Base-by-base conservation (phyloP, 371 early-diverging fungal species). In the Mucor ambiguus region DNA sequence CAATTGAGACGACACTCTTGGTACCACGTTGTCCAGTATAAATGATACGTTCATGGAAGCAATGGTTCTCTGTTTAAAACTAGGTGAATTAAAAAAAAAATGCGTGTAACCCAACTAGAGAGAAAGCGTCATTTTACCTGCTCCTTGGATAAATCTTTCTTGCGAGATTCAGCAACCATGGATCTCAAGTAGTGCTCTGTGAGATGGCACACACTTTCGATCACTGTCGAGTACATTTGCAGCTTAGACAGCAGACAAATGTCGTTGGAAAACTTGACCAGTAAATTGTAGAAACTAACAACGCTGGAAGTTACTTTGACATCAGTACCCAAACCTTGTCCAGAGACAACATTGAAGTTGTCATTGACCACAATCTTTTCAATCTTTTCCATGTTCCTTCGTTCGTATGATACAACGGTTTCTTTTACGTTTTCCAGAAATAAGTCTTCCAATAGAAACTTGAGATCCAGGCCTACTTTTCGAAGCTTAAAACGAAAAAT, bases 201-300 rank as follows among this genome's bases (percentile, higher is more conserved):
- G n/a, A 84, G 61, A 7, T 71, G 64, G 16, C 76, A 75, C 0
- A 77, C 63, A 59, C 83, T 76, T 18, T 77, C 70, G n/a, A 79
- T 71, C 18, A 82, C 78, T 0, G 78, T 81, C 7, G 75, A 61
- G 65, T 84, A 79, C 24, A 82, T 91, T 69, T 88, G 80, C 29
- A 90, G 74, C 30, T 85, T 87, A 49, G 90, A 86, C 38, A 93
- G 71, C 26, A 90, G 69, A 33, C 91, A 87, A 54, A 90, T 82
- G 63, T 95, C 95, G 64, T 88, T 84, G 28, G 91, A 90, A 86
- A 93, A 96, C 57, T 88, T 90, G 26, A 90, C 80, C 79, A 96
- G 75, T 18, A 92, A 72, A 33, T 88, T 88, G 68, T 92, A 89
- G 65, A 87, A 88, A 30, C 77, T 80, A 4, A 87, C 83, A 59